Evolutionary conservation across 2,329 filamentous ascomycete species (phyloP).

Genomic region (Diaporthe ampelina): DNA sequence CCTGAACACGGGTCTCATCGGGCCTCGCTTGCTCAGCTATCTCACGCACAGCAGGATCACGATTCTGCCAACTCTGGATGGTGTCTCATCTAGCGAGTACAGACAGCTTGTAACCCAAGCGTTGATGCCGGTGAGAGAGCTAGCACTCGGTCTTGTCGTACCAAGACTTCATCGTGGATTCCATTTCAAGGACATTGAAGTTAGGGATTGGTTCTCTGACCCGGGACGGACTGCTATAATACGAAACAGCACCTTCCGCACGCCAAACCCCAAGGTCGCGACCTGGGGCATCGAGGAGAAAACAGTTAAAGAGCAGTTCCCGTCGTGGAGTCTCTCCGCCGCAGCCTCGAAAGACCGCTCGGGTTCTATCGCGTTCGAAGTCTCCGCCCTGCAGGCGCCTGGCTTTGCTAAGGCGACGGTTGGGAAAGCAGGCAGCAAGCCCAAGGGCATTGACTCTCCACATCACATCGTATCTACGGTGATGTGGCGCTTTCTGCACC

Average conservation of each 20-base stretch:
- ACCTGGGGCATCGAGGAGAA: constrained; percentile 82
- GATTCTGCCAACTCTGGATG: constrained; percentile 87
- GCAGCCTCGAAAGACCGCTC: constrained; percentile 51
- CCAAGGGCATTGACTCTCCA: constrained; percentile 71
- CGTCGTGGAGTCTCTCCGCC: constrained; percentile 44
- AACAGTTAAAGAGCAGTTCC: constrained; percentile 63
- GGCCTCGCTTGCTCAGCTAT: constrained; percentile 84
- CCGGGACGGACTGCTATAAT: constrained; percentile 76
- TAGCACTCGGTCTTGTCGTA: constrained; percentile 83
- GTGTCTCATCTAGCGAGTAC: constrained; percentile 84
- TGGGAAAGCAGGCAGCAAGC: constrained; percentile 62
- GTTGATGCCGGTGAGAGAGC: constrained; percentile 80
- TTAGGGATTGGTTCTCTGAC: constrained; percentile 88
- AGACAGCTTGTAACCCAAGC: constrained; percentile 81
- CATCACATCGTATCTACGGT: constrained; percentile 81
- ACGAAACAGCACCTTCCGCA: constrained; percentile 58
- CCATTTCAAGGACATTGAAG: constrained; percentile 80
- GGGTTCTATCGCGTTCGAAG: constrained; percentile 69
- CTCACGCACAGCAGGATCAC: constrained; percentile 84
- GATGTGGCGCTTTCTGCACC: constrained; percentile 89
- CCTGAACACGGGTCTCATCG: constrained; percentile 84
- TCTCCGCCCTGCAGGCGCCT: constrained; percentile 77
- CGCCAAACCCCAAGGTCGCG: constrained; percentile 60
- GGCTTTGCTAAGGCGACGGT: constrained; percentile 80
- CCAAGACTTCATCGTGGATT: constrained; percentile 87